A percentile compares a stretch with the other conserved stretches of the same genome.
Conservation (phyloP, 2,329 filamentous ascomycete genomes). For the Colletotrichum sp. region DNA sequence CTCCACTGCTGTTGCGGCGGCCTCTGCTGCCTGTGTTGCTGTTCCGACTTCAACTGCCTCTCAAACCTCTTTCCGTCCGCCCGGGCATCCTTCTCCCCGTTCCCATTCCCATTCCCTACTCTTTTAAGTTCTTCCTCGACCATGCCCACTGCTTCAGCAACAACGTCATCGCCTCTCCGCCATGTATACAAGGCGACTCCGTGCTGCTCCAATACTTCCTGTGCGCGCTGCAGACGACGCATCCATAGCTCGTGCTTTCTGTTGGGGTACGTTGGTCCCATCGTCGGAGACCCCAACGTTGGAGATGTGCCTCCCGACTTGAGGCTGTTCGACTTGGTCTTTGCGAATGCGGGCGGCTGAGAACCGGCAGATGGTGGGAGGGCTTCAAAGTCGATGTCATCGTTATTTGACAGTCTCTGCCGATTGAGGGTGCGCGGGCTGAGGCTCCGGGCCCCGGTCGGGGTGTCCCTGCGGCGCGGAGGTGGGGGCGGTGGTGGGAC, state of each 20-base stretch:
- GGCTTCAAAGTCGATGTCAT: slow-evolving; percentile 47
- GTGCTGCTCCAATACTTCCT: slow-evolving; percentile 64
- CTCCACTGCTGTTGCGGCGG: slow-evolving; percentile 4
- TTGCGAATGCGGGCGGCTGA: slow-evolving; percentile 25
- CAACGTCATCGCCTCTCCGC: slow-evolving; percentile 74
- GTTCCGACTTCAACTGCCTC: slow-evolving; percentile 15
- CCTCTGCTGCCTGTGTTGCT: slow-evolving; percentile 12
- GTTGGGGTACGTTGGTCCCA: slow-evolving; percentile 46
- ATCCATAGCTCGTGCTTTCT: slow-evolving; percentile 79
- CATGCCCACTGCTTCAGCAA: slow-evolving; percentile 68
- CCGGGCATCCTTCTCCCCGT: slow-evolving; percentile 19
- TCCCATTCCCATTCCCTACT: slow-evolving; percentile 37
- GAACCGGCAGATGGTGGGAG: slow-evolving; percentile 36
- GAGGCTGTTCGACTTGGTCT: slow-evolving; percentile 30
- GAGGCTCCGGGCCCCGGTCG: slow-evolving; percentile 34
- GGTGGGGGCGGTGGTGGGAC: slow-evolving; percentile 49
- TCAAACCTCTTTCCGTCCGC: slow-evolving; percentile 23
- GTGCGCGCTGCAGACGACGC: slow-evolving; percentile 69
- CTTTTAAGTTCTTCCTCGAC: slow-evolving; percentile 60
- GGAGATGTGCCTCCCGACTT: slow-evolving; percentile 36
- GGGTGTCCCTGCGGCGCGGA: slow-evolving; percentile 49
- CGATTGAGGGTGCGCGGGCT: slow-evolving; percentile 37
- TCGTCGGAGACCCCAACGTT: slow-evolving; percentile 34
- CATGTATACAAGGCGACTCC: slow-evolving; percentile 76
- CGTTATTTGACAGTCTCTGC: slow-evolving; percentile 37